Conservation (phyloP, 352 stramenopile genomes). For the Globisporangium radiosum region DNA sequence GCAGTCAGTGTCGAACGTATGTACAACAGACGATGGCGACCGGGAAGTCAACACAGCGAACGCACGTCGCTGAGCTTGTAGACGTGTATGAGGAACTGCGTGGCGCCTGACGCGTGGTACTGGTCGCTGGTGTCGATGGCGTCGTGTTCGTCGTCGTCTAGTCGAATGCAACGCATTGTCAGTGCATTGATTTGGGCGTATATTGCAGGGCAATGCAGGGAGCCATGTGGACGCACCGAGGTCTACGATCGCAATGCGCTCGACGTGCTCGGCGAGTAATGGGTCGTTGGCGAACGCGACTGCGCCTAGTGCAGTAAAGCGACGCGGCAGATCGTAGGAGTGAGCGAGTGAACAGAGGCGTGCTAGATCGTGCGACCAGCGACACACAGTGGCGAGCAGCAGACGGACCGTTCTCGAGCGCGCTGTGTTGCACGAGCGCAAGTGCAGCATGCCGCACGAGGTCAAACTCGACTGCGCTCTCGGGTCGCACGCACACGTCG, state of each 20-base stretch:
- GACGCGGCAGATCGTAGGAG: no score
- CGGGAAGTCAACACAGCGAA: background rate
- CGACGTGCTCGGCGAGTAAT: conserved; percentile 28
- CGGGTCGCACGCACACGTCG: conserved; percentile 43
- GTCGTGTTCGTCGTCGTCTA: background rate
- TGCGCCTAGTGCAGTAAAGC: conserved; percentile 15
- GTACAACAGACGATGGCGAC: background rate
- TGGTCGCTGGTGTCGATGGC: conserved; percentile 12
- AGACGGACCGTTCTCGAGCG: background rate
- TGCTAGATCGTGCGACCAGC: no score
- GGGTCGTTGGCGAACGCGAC: conserved; percentile 17
- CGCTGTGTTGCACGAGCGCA: background rate
- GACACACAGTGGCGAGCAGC: background rate
- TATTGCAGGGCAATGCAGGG: no score
- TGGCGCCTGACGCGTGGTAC: conserved; percentile 13
- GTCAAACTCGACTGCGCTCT: conserved; percentile 37
- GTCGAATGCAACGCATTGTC: background rate
- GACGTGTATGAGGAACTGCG: conserved; percentile 52
- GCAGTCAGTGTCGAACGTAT: background rate
- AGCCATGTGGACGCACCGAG: conserved; percentile 15
- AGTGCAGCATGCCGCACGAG: conserved; percentile 19
- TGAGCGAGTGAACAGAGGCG: no score
- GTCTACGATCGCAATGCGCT: conserved; percentile 35
- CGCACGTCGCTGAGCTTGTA: conserved; percentile 67
- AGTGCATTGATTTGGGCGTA: background rate